phyloP scores from a whole-genome alignment of 768 basidiomycete species.

The Russula foetens region DNA sequence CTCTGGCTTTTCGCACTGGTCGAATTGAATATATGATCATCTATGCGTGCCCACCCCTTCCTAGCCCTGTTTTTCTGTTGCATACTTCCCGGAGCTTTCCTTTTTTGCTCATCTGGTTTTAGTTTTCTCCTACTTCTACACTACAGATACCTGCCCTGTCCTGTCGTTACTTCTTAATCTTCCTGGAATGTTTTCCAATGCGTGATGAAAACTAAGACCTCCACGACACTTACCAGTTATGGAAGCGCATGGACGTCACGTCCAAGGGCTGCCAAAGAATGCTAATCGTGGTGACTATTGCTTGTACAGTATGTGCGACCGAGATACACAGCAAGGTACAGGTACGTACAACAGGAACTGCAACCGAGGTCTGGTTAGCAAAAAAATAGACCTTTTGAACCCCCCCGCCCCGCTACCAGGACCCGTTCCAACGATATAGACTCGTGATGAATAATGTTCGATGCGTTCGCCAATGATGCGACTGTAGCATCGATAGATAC shows the following conservation, averaged over 20 bases:
- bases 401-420: neutral
- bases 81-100: neutral
- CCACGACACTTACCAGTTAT: too few species aligned
- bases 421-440: neutral
- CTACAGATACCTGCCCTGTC: neutral
- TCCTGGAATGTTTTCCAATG: neutral
- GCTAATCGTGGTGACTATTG: neutral
- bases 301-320: neutral
- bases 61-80: neutral
- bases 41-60: constrained; percentile 25
- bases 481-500: neutral
- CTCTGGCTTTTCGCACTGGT: constrained; percentile 1
- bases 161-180: neutral
- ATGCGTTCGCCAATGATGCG: neutral
- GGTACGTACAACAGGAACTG: neutral
- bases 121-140: constrained; percentile 1
- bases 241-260: neutral
- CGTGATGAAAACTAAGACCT: neutral
- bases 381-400: neutral
- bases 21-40: constrained; percentile 46
- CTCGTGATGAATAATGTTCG: neutral
- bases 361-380: neutral
- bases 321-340: neutral
- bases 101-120: neutral
- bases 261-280: too few species aligned